A percentile compares a stretch with the other conserved stretches of the same genome.
Conservation (phyloP, 257 asterid genomes). For the Penstemon newberryi region DNA sequence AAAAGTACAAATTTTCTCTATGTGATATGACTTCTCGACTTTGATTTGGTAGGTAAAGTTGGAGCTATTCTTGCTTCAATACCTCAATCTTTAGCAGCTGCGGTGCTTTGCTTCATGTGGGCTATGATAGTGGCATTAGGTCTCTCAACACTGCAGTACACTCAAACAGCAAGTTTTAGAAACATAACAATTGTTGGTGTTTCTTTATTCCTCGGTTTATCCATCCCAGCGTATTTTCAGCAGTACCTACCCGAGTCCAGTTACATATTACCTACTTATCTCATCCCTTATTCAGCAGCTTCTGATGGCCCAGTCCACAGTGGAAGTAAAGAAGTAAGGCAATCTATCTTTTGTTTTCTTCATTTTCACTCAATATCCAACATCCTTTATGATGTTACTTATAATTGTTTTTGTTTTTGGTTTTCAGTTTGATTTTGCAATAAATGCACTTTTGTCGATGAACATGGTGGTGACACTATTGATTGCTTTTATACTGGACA, state of each 20-base stretch:
- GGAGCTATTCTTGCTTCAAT: constrained; percentile 97
- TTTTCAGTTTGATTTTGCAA: constrained; percentile 73
- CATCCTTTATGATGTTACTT: neutral
- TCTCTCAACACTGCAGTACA: constrained; percentile 71
- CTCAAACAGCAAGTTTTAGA: constrained; percentile 74
- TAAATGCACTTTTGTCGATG: constrained; percentile 76
- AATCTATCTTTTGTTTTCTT: constrained; percentile 1
- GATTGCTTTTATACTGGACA: constrained; percentile 75
- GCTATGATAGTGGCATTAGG: constrained; percentile 81
- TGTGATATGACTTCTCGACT: constrained; percentile 22
- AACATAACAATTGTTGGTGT: constrained; percentile 84
- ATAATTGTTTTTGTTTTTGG: constrained; percentile 15
- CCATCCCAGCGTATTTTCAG: constrained; percentile 88
- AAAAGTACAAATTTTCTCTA: neutral
- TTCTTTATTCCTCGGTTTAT: constrained; percentile 87
- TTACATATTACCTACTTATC: constrained; percentile 78
- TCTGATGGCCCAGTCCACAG: constrained; percentile 87
- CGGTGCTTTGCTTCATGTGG: constrained; percentile 90
- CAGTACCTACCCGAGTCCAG: constrained; percentile 77
- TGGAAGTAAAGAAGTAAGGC: constrained; percentile 70
- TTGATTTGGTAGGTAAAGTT: constrained; percentile 64
- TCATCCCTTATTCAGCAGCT: constrained; percentile 87
- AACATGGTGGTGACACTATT: constrained; percentile 81
- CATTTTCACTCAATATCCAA: neutral
- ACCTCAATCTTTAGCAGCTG: constrained; percentile 97